Conservation (phyloP, 2,329 filamentous ascomycete species). For the Polytolypa hystricis region DNA sequence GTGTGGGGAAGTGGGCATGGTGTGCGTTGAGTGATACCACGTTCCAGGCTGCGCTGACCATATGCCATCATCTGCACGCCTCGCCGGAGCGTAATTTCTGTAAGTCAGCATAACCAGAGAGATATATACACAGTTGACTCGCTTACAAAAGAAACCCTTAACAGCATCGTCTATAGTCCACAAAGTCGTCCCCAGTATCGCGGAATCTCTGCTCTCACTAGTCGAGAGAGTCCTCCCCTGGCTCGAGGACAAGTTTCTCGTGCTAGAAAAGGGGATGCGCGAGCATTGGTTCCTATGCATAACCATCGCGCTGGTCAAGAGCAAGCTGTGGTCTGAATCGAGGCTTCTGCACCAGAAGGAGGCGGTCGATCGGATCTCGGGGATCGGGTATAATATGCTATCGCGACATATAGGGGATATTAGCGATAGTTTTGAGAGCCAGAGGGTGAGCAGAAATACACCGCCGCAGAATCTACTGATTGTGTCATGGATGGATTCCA, state of each 20-base stretch:
- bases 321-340: conserved; percentile 9
- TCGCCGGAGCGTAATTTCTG: conserved; percentile 15
- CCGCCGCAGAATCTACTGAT: too few relatives aligned
- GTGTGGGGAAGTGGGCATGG: conserved; percentile 21
- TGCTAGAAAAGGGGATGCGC: conserved; percentile 14
- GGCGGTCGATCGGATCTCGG: conserved; percentile 25
- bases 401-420: conserved; percentile 18
- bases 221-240: conserved; percentile 12
- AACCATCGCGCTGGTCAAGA: conserved; percentile 13
- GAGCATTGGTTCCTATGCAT: conserved; percentile 15
- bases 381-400: conserved; percentile 26
- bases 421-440: conserved; percentile 1
- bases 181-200: conserved; percentile 7
- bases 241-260: conserved; percentile 13
- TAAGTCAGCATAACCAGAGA: conserved; percentile 15
- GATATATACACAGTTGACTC: background rate
- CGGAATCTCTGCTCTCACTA: conserved; percentile 10
- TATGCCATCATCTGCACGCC: conserved; percentile 27
- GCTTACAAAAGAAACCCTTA: background rate
- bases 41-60: conserved; percentile 25
- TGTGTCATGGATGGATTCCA: too few relatives aligned
- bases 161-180: conserved; percentile 11
- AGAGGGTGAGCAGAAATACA: conserved; percentile 7
- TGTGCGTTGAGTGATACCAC: conserved; percentile 27
- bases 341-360: conserved; percentile 11